Evolutionary conservation across 2,329 filamentous ascomycete species (phyloP).

Genomic region (Corinectria fuckeliana): DNA sequence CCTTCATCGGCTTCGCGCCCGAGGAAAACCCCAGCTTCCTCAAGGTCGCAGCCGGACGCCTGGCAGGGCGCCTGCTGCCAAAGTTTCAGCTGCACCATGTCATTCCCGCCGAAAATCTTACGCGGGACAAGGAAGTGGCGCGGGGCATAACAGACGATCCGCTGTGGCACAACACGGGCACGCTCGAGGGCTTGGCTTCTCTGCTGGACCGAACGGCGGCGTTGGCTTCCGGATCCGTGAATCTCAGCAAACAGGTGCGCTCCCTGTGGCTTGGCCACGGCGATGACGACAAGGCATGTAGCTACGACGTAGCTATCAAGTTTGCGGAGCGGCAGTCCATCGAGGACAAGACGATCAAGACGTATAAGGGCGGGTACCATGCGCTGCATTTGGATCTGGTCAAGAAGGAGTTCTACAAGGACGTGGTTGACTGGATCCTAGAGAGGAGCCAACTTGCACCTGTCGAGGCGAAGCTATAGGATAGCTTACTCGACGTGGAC

Average conservation of each 20-base stretch:
- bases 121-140: conserved; percentile 69
- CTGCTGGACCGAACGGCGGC: conserved; percentile 76
- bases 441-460: conserved; percentile 42
- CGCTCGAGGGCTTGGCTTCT: conserved; percentile 78
- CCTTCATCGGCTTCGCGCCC: conserved; percentile 77
- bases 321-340: conserved; percentile 67
- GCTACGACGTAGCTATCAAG: conserved; percentile 67
- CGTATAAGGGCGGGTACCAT: conserved; percentile 81
- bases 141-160: conserved; percentile 68
- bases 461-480: conserved; percentile 48
- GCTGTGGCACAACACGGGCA: conserved; percentile 83
- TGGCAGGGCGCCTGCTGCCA: conserved; percentile 73
- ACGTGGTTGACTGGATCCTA: conserved; percentile 72
- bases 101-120: conserved; percentile 69
- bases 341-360: conserved; percentile 72
- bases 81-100: conserved; percentile 69
- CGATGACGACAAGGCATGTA: conserved; percentile 73
- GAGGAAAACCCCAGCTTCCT: conserved; percentile 67
- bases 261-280: conserved; percentile 79
- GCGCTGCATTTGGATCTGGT: conserved; percentile 69
- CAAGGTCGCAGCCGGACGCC: conserved; percentile 68
- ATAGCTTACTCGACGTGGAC: background rate
- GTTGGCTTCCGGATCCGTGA: conserved; percentile 63
- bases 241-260: conserved; percentile 60
- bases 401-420: conserved; percentile 60